Base-by-base conservation (phyloP, 768 basidiomycete genomes). In the Suillus ampliporus region DNA sequence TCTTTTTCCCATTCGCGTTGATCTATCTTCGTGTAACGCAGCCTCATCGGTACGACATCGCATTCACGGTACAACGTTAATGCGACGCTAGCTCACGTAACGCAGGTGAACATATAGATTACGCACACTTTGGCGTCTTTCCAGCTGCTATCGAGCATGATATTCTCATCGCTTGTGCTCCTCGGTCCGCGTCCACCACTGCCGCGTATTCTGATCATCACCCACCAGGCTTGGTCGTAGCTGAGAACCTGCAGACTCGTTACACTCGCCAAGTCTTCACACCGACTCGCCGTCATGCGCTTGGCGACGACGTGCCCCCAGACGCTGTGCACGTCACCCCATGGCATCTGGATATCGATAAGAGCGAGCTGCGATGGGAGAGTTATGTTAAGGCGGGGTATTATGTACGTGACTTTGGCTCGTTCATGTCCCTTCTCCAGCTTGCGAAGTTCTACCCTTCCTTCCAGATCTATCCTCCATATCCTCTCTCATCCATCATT, bases 311-410 rank as follows among this genome's bases (percentile, higher is more conserved):
- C 1, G 64, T 70, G 26, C 71, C 72, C 0, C 63, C 60, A 0
- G 72, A 81, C 47, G 71, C 65, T 4, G 82, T 79, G 19, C 78
- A 77, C 63, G 75, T 76, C 15, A 82, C 84, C 64, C 74, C 77
- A 21, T 94, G 94, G 94, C 81, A 89, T 65, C 77, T 95, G 15
- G 90, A 89, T 54, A 94, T 94, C 64, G 62, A 65, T 50, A 89
- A 83, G 38, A 79, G 82, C 40, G 83, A 88, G 65, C 76, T 93
- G 40, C 78, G 89, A 56, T 95, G 93, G 94, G 91, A 92, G 70
- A 93, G 89, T 70, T 95, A 94, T 72, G 86, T 95, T 68, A 94
- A 94, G 72, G 92, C 91, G 1, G 91, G 90, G 19, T 93, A 92
- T 69, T 90, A 89, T 72, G 92, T 92, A 62, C 64, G 87, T 79